Percentiles rank a stretch among this genome's conserved stretches.
Evolutionary conservation across 768 basidiomycete genomes (phyloP).

Genomic region (button mushroom (Agaricus bisporus)): DNA sequence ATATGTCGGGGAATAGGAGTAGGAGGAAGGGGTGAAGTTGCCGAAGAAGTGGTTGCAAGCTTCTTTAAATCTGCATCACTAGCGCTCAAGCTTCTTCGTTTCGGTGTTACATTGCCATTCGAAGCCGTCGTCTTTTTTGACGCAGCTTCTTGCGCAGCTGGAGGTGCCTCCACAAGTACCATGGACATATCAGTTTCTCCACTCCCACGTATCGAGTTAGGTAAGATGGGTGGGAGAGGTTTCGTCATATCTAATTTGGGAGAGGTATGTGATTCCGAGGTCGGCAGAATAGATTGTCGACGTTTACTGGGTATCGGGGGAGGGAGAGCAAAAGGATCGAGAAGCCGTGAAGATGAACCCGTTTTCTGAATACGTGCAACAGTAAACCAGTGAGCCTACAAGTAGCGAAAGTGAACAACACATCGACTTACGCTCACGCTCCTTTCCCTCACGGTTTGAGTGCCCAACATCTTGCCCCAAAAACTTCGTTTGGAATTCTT

Average conservation of each 20-base stretch:
- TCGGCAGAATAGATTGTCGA: slow-evolving; percentile 33
- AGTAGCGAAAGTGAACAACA: slow-evolving; percentile 8
- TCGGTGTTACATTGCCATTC: slow-evolving; percentile 21
- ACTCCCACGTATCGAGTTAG: slow-evolving; percentile 28
- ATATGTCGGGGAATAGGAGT: slow-evolving; percentile 16
- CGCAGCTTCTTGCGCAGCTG: slow-evolving; percentile 25
- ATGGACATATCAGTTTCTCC: slow-evolving; percentile 47
- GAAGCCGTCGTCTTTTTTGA: slow-evolving; percentile 18
- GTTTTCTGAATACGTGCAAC: slow-evolving; percentile 39
- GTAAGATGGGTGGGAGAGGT: slow-evolving; percentile 57
- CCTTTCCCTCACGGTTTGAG: slow-evolving; percentile 59
- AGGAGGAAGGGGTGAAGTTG: slow-evolving; percentile 30
- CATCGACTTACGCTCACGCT: slow-evolving; percentile 57
- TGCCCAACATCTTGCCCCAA: slow-evolving; percentile 73
- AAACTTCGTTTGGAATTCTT: slow-evolving; percentile 72
- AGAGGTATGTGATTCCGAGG: slow-evolving; percentile 42
- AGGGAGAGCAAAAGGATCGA: slow-evolving; percentile 41
- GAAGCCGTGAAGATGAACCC: slow-evolving; percentile 38
- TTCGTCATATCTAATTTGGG: slow-evolving; percentile 41
- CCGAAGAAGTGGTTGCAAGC: slow-evolving; percentile 28
- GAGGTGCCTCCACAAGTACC: slow-evolving; percentile 47
- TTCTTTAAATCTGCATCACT: slow-evolving; percentile 57
- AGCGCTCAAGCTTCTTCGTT: slow-evolving; percentile 71
- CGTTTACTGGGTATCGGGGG: slow-evolving; percentile 45
- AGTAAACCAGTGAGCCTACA: slow-evolving; percentile 4